Percentiles rank a stretch among this genome's conserved stretches.
Evolutionary conservation across 345 rosid species (phyloP).

Genomic region (Dovyalis caffra): DNA sequence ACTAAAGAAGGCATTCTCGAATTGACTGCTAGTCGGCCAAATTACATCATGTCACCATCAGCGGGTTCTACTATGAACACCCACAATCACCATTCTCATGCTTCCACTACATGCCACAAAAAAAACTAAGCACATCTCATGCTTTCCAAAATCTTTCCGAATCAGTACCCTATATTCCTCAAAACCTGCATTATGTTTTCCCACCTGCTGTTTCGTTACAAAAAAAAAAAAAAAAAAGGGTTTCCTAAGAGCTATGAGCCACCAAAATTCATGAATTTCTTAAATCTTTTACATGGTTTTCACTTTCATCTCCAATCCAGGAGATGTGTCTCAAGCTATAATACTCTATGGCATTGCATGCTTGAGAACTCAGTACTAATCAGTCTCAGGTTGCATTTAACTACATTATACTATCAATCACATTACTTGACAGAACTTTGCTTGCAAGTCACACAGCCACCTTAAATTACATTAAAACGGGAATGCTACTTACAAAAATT

Average conservation of each 20-base stretch:
- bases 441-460: neutral
- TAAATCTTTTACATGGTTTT: neutral
- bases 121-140: neutral
- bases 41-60: neutral
- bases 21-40: neutral
- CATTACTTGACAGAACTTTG: neutral
- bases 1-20: neutral
- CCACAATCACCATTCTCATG: neutral
- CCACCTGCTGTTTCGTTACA: neutral
- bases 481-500: neutral
- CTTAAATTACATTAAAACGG: neutral
- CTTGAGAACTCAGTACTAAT: neutral
- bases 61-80: neutral
- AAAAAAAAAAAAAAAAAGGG: neutral
- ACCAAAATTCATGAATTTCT: neutral
- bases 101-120: neutral
- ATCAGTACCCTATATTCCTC: neutral
- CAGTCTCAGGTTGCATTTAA: neutral
- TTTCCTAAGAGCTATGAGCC: neutral
- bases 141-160: neutral
- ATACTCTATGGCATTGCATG: neutral
- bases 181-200: neutral
- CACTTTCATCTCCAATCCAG: neutral
- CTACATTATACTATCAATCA: neutral
- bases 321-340: neutral